These are phyloP conservation scores for Tetrastigma voinierianum DNA, from an alignment of 164 flowering plant genomes.

Conservation along the genomic window DNA sequence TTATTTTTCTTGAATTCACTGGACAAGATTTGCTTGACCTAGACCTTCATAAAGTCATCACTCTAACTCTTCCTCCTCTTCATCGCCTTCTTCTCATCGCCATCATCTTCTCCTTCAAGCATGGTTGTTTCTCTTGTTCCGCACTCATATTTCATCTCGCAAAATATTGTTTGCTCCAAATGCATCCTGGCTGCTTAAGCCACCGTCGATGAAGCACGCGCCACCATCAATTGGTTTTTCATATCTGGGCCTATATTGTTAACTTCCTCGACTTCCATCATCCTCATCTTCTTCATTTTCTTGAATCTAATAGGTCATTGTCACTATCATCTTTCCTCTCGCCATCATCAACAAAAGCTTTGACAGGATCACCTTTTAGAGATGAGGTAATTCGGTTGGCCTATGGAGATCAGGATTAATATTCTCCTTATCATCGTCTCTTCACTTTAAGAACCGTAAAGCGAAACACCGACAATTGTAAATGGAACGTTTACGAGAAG, in stretches of 20 bases:
- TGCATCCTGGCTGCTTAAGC: slow-evolving; percentile 92
- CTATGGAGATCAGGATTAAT: slow-evolving; percentile 42
- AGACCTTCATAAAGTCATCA: slow-evolving; percentile 39
- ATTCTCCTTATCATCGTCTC: slow-evolving; percentile 79
- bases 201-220: slow-evolving; percentile 90
- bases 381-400: slow-evolving; percentile 15
- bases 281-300: slow-evolving; percentile 77
- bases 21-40: slow-evolving; percentile 25
- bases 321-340: slow-evolving; percentile 94
- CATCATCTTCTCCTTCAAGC: slow-evolving; percentile 35
- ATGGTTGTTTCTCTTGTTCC: slow-evolving; percentile 32
- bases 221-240: slow-evolving; percentile 53
- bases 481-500: neutral
- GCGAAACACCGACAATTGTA: neutral
- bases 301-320: slow-evolving; percentile 47
- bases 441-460: slow-evolving; percentile 61
- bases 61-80: slow-evolving; percentile 30
- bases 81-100: slow-evolving; percentile 29
- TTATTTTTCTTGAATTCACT: slow-evolving; percentile 46
- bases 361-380: slow-evolving; percentile 66
- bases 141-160: slow-evolving; percentile 57
- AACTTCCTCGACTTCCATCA: slow-evolving; percentile 53
- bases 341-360: slow-evolving; percentile 94
- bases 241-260: slow-evolving; percentile 67
- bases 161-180: slow-evolving; percentile 76